Percentiles rank a stretch among this genome's conserved stretches.
These are phyloP conservation scores for Aspergillus quadrilineatus DNA, from an alignment of 2,329 filamentous ascomycete species.

Conservation along the genomic window DNA sequence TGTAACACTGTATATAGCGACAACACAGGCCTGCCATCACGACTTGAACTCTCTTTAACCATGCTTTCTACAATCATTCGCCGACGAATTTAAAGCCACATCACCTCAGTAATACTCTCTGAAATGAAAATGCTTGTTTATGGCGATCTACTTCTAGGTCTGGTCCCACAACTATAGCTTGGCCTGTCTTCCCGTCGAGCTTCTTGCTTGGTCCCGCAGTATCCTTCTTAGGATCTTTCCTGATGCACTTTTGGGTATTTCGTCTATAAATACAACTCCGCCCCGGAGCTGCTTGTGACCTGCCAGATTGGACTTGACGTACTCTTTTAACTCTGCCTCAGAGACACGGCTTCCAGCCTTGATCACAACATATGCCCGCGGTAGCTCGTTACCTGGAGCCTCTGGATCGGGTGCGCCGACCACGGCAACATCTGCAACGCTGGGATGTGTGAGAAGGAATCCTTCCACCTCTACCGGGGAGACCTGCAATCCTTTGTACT, in stretches of 20 bases:
- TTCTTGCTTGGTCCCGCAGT: constrained; percentile 13
- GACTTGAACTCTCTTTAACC: too few relatives aligned
- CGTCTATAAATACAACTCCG: constrained; percentile 15
- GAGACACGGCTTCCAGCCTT: constrained; percentile 8
- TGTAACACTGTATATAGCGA: constrained; percentile 18
- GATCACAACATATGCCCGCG: constrained; percentile 16
- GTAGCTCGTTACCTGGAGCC: constrained; percentile 18
- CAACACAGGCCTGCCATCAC: too few relatives aligned
- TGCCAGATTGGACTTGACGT: constrained; percentile 15
- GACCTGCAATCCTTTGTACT: constrained; percentile 21
- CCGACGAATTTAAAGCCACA: too few relatives aligned
- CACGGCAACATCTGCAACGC: constrained; percentile 18
- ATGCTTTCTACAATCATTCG: too few relatives aligned
- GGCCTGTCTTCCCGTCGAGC: neutral
- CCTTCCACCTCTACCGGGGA: constrained; percentile 19
- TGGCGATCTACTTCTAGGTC: neutral
- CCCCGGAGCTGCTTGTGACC: constrained; percentile 18
- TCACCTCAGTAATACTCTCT: too few relatives aligned
- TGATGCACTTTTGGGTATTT: constrained; percentile 18
- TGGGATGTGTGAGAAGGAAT: constrained; percentile 14
- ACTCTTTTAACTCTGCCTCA: constrained; percentile 11
- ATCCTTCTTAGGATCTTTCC: constrained; percentile 19
- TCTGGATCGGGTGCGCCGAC: constrained; percentile 14
- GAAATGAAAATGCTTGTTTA: neutral
- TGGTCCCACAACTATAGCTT: constrained; percentile 13